Conservation (phyloP, 306 rosid genomes). For the Lathyrus tuberosus region DNA sequence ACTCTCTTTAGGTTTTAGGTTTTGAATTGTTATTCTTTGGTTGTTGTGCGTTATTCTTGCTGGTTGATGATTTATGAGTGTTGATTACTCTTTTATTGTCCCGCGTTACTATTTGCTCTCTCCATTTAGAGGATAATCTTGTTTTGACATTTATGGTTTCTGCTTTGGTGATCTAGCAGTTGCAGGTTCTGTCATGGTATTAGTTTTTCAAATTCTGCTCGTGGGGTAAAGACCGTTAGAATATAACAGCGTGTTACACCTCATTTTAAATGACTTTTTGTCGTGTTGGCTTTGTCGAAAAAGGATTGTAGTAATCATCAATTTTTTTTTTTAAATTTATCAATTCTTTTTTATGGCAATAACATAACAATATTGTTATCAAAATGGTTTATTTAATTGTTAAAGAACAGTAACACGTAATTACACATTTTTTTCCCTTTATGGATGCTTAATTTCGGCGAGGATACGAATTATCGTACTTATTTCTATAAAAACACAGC, state of each 20-base stretch:
- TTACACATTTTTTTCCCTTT: background rate
- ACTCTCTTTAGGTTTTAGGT: background rate
- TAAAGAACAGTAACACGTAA: background rate
- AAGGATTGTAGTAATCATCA: background rate
- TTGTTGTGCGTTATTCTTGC: background rate
- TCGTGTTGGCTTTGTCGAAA: background rate
- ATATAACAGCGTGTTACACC: background rate
- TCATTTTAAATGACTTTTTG: background rate
- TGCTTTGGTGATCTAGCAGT: background rate
- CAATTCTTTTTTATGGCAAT: background rate
- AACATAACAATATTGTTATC: slow-evolving; percentile 5
- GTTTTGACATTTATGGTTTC: slow-evolving; percentile 1
- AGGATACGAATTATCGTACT: background rate
- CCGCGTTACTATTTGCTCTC: background rate
- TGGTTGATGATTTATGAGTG: background rate
- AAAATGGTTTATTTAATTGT: background rate
- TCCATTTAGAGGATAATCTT: background rate
- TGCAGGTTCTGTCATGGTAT: slow-evolving; percentile 3
- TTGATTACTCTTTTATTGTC: background rate
- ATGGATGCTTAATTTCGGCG: slow-evolving; percentile 6
- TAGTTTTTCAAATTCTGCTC: background rate
- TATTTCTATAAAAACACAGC: background rate
- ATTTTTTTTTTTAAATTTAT: background rate
- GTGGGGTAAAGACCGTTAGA: background rate
- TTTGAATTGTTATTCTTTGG: slow-evolving; percentile 26